These are phyloP conservation scores for Pouteria glomerata DNA, from an alignment of 148 eudicot species.

Conservation along the genomic window DNA sequence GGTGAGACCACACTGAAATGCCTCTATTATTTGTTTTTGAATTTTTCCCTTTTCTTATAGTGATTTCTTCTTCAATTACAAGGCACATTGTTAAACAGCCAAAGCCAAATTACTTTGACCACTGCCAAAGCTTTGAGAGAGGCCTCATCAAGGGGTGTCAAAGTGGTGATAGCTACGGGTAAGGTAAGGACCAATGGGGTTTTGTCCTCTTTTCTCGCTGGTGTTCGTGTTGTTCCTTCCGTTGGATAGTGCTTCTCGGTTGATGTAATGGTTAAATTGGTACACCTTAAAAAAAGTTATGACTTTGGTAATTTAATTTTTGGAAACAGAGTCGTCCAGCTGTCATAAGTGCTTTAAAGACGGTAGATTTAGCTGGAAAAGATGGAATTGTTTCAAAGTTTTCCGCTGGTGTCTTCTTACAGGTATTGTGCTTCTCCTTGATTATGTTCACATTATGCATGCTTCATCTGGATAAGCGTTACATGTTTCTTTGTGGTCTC, in stretches of 20 bases:
- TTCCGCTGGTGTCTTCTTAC: conserved; percentile 85
- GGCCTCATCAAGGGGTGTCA: conserved; percentile 79
- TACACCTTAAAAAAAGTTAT: too few relatives aligned
- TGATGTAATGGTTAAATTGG: too few relatives aligned
- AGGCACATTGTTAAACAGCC: conserved; percentile 90
- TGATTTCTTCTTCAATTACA: conserved; percentile 4
- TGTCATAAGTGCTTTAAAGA: conserved; percentile 53
- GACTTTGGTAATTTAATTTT: neutral
- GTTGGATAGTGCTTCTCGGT: neutral
- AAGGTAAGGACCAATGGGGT: conserved; percentile 45
- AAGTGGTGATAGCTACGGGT: conserved; percentile 90
- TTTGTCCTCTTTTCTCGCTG: neutral
- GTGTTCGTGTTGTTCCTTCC: neutral
- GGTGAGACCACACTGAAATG: conserved; percentile 45
- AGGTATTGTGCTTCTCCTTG: conserved; percentile 39
- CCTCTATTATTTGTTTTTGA: neutral
- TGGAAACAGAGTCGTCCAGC: conserved; percentile 71
- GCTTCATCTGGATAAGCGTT: neutral
- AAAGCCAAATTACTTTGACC: conserved; percentile 56
- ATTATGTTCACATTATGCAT: neutral
- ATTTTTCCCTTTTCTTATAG: conserved; percentile 9
- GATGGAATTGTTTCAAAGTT: conserved; percentile 72
- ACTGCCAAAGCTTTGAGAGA: conserved; percentile 83
- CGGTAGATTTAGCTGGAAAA: conserved; percentile 68
- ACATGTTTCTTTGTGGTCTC: neutral